Evolutionary conservation across 257 asterid species (phyloP).

Genomic region (Solanum virginianum): DNA sequence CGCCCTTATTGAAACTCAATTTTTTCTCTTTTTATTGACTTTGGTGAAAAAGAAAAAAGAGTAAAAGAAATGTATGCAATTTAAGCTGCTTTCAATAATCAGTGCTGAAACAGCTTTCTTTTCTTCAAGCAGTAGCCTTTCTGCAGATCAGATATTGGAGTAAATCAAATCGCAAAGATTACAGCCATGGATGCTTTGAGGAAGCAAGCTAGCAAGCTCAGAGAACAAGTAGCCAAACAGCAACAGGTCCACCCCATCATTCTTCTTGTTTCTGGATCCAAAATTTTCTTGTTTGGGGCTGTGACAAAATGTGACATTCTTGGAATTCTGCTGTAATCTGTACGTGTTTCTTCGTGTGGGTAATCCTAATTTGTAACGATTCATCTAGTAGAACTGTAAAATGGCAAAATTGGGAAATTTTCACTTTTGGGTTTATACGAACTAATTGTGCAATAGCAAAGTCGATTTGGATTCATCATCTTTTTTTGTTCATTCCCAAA

Average conservation of each 20-base stretch:
- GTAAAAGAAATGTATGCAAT: background rate
- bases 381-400: background rate
- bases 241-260: slow-evolving; percentile 57
- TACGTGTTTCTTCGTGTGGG: background rate
- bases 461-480: background rate
- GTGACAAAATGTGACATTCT: background rate
- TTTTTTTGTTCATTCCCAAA: background rate
- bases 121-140: background rate
- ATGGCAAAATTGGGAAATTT: background rate
- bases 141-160: background rate
- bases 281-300: background rate
- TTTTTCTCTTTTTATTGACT: background rate
- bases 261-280: background rate
- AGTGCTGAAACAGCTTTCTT: background rate
- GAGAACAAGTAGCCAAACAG: slow-evolving; percentile 96
- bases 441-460: background rate
- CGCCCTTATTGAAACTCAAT: too few species aligned
- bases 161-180: background rate
- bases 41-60: background rate
- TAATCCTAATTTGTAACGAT: background rate
- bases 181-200: slow-evolving; percentile 68
- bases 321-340: background rate
- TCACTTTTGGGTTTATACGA: background rate
- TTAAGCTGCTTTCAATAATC: background rate
- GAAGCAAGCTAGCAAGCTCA: slow-evolving; percentile 82